Percentiles rank a stretch among this genome's conserved stretches.
Conservation (phyloP, 805 yeast species). For the Myxozyma neotropica region DNA sequence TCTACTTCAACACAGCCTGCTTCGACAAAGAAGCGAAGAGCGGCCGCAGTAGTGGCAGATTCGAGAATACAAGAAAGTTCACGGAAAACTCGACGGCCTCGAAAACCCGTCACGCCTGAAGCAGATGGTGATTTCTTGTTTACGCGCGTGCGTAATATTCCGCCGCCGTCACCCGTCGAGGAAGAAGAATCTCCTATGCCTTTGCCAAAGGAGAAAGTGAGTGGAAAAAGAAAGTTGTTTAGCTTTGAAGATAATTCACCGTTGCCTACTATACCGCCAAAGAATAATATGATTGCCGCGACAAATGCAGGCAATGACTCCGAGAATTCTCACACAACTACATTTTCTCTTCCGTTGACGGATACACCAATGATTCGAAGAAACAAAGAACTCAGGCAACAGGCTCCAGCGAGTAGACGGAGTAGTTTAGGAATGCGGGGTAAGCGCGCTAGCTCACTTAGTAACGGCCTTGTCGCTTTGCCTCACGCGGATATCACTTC, state of each 20-base stretch:
- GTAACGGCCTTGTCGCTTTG: conserved; percentile 67
- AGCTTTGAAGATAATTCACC: conserved; percentile 5
- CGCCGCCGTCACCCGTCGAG: conserved; percentile 9
- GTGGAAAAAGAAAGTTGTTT: conserved; percentile 5
- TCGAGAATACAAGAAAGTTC: conserved; percentile 30
- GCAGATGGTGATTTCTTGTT: conserved; percentile 45
- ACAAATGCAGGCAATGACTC: neutral
- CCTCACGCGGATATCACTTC: conserved; percentile 65
- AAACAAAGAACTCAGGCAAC: conserved; percentile 43
- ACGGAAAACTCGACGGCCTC: conserved; percentile 8
- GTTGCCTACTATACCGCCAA: too few species aligned
- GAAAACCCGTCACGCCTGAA: conserved; percentile 30
- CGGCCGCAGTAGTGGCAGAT: conserved; percentile 34
- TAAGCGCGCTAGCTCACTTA: conserved; percentile 70
- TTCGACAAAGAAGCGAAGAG: conserved; percentile 19
- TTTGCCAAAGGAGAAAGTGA: neutral
- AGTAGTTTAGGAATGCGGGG: conserved; percentile 54
- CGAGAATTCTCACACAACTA: conserved; percentile 20
- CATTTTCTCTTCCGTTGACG: conserved; percentile 42
- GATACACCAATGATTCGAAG: conserved; percentile 47
- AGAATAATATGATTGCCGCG: too few species aligned
- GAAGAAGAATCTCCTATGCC: neutral
- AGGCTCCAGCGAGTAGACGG: conserved; percentile 35
- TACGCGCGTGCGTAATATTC: conserved; percentile 36
- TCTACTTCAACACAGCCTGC: neutral